phyloP scores from a whole-genome alignment of 768 basidiomycete species.

The Auricularia heimuer region DNA sequence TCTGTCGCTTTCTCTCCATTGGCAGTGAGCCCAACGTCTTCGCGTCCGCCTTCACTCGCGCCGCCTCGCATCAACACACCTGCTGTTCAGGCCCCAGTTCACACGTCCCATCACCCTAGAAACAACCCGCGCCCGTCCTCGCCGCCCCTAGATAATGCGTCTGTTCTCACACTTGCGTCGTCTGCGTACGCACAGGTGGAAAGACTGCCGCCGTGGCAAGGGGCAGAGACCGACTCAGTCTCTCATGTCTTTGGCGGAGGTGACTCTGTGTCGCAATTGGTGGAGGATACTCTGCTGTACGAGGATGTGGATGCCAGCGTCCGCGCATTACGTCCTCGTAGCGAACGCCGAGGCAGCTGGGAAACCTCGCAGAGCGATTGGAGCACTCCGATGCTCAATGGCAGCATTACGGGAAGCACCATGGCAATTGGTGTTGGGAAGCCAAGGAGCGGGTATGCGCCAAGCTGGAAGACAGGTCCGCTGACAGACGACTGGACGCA shows the following conservation, averaged over 20 bases:
- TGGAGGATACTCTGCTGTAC: conserved; percentile 36
- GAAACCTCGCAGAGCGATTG: conserved; percentile 83
- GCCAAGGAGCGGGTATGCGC: conserved; percentile 51
- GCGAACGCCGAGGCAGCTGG: conserved; percentile 83
- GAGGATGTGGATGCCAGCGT: conserved; percentile 84
- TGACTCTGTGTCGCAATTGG: conserved; percentile 63
- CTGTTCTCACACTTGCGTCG: conserved; percentile 84
- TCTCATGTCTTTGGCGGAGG: conserved; percentile 15
- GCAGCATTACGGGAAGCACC: conserved; percentile 39
- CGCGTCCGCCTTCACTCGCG: conserved; percentile 32
- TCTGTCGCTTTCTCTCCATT: conserved; percentile 71
- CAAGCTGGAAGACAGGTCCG: conserved; percentile 49
- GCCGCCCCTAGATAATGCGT: conserved; percentile 86
- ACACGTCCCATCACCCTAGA: conserved; percentile 86
- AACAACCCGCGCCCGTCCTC: conserved; percentile 93
- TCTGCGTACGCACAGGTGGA: conserved; percentile 60
- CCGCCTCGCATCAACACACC: conserved; percentile 6
- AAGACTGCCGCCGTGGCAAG: conserved; percentile 4
- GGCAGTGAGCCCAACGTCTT: conserved; percentile 32
- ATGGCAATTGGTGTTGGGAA: conserved; percentile 26
- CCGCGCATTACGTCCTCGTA: conserved; percentile 77
- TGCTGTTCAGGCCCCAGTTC: conserved; percentile 71
- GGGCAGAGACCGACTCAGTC: not conserved
- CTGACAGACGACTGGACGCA: conserved; percentile 30
- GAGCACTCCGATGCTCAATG: conserved; percentile 45